Evolutionary conservation across 2,329 filamentous ascomycete genomes (phyloP).

Genomic region (Aspergillus intermedius): DNA sequence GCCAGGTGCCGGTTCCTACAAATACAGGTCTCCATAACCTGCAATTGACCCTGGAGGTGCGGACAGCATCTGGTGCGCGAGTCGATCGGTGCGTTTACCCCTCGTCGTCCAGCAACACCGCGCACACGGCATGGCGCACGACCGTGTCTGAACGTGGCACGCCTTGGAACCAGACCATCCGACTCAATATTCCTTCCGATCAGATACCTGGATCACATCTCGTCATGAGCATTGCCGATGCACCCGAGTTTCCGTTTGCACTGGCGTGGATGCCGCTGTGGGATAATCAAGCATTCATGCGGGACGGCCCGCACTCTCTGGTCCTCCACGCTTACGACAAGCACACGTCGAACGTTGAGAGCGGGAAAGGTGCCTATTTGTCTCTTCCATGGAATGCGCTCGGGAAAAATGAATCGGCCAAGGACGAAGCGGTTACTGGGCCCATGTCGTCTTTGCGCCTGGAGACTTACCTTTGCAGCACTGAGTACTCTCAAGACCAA

Average conservation of each 20-base stretch:
- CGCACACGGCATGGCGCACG: constrained; percentile 81
- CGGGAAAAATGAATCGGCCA: constrained; percentile 59
- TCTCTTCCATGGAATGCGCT: constrained; percentile 71
- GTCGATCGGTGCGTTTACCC: constrained; percentile 84
- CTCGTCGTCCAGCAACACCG: constrained; percentile 66
- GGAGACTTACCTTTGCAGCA: constrained; percentile 87
- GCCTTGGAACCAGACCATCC: constrained; percentile 81
- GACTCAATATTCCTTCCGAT: constrained; percentile 68
- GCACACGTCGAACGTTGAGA: constrained; percentile 64
- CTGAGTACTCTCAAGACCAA: constrained; percentile 86
- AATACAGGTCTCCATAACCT: constrained; percentile 64
- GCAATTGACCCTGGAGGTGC: constrained; percentile 83
- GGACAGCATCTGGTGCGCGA: constrained; percentile 67
- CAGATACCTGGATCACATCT: constrained; percentile 80
- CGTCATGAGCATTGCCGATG: constrained; percentile 82
- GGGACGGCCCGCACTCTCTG: constrained; percentile 74
- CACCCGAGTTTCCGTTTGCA: constrained; percentile 81
- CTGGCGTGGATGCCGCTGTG: constrained; percentile 90
- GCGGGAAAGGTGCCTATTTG: constrained; percentile 80
- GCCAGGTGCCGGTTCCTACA: constrained; percentile 67
- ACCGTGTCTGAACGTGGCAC: constrained; percentile 72
- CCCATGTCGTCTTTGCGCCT: constrained; percentile 72
- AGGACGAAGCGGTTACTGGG: constrained; percentile 67
- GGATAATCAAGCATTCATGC: constrained; percentile 83
- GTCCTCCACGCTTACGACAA: constrained; percentile 90